Evolutionary conservation across 2,329 filamentous ascomycete genomes (phyloP), one percentile per base, ranked within the genome.

Genomic region (Paecilomyces dactylethromorphus): DNA sequence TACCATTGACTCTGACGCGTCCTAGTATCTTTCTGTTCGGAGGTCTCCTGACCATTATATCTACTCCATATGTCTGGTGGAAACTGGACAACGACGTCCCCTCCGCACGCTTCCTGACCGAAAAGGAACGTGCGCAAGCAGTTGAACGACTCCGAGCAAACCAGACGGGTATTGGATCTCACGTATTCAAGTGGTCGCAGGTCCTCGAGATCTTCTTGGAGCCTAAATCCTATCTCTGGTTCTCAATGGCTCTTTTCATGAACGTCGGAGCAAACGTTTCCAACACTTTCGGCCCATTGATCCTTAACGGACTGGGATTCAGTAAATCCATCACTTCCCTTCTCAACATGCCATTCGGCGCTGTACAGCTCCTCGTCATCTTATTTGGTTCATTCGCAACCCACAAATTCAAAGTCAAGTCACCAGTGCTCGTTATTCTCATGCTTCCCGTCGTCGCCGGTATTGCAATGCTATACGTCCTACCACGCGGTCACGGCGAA

Each of bases 261-360:
- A 89, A 88, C 66, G 80, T 87, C n/a, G 84, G 84, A 0, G 83
- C 85, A 1, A 77, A 79, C 11, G 85, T 88, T 1, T 84, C 82
- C 22, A 87, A 84, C 67, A 85, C 82, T 1, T 89, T 89, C 59
- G 86, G 86, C 0, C 85, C 86, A 0, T 73, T 88, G 8, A 87
- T 89, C 58, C 70, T 89, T 3, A 75, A 75, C 7, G 84, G 84
- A 0, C 78, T 89, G 1, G 84, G 84, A 0, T 87, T 83, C 61
- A 79, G 85, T 68, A 81, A 82, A 57, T 83, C 81, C 69, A 75
- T 65, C 2, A 83, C 84, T 0, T 84, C 82, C 3, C 73, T 89
- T 3, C 78, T 89, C 18, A 88, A 87, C 67, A 88, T 89, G 63
- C 87, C 87, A 0, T 88, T 88, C 60, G 86, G 86, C 1, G 81